Base-by-base conservation (phyloP, 176 grass and related monocot genomes). In the Cenchrus purpureus region DNA sequence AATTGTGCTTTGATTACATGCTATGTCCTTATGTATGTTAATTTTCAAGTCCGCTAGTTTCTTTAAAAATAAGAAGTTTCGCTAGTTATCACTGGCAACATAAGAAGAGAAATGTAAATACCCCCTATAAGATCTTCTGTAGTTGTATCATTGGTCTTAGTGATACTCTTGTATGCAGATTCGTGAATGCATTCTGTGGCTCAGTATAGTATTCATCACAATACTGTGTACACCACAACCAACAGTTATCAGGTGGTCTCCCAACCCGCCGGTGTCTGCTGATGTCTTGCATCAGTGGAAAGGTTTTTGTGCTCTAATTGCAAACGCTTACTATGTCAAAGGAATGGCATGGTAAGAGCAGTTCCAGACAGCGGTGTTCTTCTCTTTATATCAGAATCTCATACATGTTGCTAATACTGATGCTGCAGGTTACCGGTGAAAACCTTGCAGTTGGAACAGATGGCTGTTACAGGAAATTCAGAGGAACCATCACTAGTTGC, bases 171-270 rank as follows among this genome's bases (percentile, higher is more conserved):
- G 29, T 29, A 53, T 76, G 42, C 77, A 95, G 89, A 84, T 92
- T 4, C 66, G 86, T 56, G 90, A 98, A 58, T 98, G 97, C 90
- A 95, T 98, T 72, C 48, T 98, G 78, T 98, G 97, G 93, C 78
- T 98, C 48, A 91, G 97, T 75, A 98, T 98, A 87, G 91, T 98
- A 43, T 94, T 95, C 74, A 95, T 98, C 79, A 98, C 97, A 66
- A 98, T 98, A 53, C 51, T 98, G 25, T 98, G 97, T 86, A 96
- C 97, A 54, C 97, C 97, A 59, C 97, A 90, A 68, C 97, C 90
- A 77, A 96, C 97, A 20, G 64, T 98, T 48, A 89, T 91, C 78
- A 95, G 97, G 67, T 98, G 97, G 97, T 98, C 97, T 79, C 81
- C 89, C 52, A 81, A 84, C 14, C 79, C 85, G 58, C 97, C 97